phyloP scores from a whole-genome alignment of 2,329 filamentous ascomycete species.

The Diaporthe longicolla region DNA sequence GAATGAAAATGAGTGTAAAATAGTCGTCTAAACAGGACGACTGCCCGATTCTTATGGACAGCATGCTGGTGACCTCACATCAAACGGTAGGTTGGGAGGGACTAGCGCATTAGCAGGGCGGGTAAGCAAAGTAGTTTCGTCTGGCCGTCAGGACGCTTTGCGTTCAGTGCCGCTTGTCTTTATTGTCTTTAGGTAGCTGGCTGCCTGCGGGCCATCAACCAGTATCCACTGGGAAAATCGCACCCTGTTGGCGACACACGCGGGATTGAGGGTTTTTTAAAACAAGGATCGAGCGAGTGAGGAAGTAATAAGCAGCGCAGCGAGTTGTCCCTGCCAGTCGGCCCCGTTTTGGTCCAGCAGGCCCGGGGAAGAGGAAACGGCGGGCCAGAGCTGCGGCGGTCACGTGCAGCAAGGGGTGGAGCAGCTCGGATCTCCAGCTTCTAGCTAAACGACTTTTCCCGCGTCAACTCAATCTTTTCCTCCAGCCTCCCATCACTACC shows the following conservation, averaged over 20 bases:
- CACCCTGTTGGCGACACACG: not conserved
- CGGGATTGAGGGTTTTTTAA: not conserved
- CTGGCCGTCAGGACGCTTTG: not conserved
- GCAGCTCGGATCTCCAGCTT: constrained; percentile 38
- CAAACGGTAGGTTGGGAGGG: not conserved
- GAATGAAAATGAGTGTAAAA: too few species aligned
- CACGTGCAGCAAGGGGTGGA: constrained; percentile 31
- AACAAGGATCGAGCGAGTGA: not conserved
- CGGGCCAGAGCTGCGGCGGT: not conserved
- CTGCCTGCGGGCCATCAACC: not conserved
- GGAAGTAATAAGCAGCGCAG: not conserved
- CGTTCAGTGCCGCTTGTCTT: not conserved
- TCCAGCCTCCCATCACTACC: constrained; percentile 58
- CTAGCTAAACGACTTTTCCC: constrained; percentile 37
- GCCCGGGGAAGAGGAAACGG: not conserved
- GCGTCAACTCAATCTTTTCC: constrained; percentile 49
- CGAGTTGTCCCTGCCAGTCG: not conserved
- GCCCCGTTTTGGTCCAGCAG: not conserved
- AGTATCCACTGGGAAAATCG: too few species aligned
- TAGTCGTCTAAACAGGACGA: not conserved
- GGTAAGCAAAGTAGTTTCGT: constrained; percentile 4
- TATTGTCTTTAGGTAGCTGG: too few species aligned
- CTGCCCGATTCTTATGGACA: not conserved
- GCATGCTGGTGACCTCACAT: not conserved
- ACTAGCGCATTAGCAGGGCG: not conserved